Evolutionary conservation across 176 grass and related monocot species (phyloP), one percentile per base, ranked within the genome.

Genomic region (Oryza officinalis): DNA sequence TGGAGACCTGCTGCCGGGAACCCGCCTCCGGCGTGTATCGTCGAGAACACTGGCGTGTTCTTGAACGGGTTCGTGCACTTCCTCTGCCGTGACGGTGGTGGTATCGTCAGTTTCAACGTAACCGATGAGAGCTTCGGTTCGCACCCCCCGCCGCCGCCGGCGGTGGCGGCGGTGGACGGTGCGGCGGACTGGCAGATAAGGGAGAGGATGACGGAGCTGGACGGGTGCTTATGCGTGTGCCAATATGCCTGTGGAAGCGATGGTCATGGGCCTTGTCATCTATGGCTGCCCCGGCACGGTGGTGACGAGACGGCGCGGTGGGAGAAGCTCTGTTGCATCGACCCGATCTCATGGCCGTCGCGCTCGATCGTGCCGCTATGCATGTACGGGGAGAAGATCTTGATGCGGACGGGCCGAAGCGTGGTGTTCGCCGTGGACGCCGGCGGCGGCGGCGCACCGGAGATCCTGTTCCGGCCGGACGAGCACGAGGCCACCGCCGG

Each of bases 191-290:
- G 52, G 52, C 1, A 8, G 20, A 57, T 57, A 7, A 8, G 2
- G 18, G 52, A 57, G 52, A 17, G 4, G 46, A 57, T 85, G 50
- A 85, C 66, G 22, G 66, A 85, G 75, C 27, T 85, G 27, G 66
- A 85, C 23, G 75, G 66, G 18, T 78, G 52, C 27, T 85, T 85
- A 46, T 85, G 83, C 28, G 1, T 85, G 20, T 71, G 66, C 66
- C 46, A 26, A 35, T 52, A 40, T 33, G 40, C 14, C 4, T 26
- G 9, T 4, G 25, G 25, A 28, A 71, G 25, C 1, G 18, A 32
- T 25, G 50, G 31, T 12, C 50, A 32, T 25, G 66, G 31, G 17
- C 50, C 13, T 63, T 78, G 25, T 13, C 49, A 37, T 71, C 27
- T 85, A 10, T 78, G 1, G 47, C 8, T 63, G 2, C 49, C 78